Evolutionary conservation across 257 asterid species (phyloP), one percentile per base, ranked within the genome.

Genomic region (Haberlea rhodopensis): DNA sequence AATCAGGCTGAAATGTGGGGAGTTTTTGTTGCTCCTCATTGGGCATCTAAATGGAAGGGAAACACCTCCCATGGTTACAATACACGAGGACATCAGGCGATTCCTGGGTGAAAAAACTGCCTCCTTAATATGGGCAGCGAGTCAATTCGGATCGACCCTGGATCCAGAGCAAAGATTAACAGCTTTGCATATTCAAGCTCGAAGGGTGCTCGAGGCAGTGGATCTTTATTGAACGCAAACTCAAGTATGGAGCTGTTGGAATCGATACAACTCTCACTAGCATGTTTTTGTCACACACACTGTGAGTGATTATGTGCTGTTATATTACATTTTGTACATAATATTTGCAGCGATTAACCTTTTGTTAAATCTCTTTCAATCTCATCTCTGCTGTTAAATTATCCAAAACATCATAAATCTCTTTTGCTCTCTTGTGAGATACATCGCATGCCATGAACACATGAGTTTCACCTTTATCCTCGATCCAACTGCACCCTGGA

Each of bases 41-140:
- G 97, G 99, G 37, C 96, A 87, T 71, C 81, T 90, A 66, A 83
- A 89, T 37, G 95, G 97, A 62, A 81, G 91, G 78, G 88, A 87
- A 67, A 78, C 75, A 55, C 71, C 95, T 60, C 97, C 97, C 65
- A 87, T 87, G 99, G 87, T 84, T 75, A 79, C 86, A 26, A 80
- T 89, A 71, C 94, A 89, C 27, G 96, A 90, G 19, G 97, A 89
- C 16, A 69, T 89, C 62, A 81, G 87, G 81, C 88, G 76, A 68
- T 87, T 77, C 71, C 85, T 90, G 0, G 97, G 96, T 8, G 97
- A 90, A 62, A 86, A 90, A 79, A 74, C 95, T 2, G 99, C 95
- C 61, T 90, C 97, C 23, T 80, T 94, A 72, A 85, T 94, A 76
- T 94, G 99, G 97, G 97, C 97, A 31, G 96, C 96, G 22, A 86